phyloP scores from a whole-genome alignment of 495 filamentous ascomycete genomes.

The Lasiosphaeriaceae sp. region DNA sequence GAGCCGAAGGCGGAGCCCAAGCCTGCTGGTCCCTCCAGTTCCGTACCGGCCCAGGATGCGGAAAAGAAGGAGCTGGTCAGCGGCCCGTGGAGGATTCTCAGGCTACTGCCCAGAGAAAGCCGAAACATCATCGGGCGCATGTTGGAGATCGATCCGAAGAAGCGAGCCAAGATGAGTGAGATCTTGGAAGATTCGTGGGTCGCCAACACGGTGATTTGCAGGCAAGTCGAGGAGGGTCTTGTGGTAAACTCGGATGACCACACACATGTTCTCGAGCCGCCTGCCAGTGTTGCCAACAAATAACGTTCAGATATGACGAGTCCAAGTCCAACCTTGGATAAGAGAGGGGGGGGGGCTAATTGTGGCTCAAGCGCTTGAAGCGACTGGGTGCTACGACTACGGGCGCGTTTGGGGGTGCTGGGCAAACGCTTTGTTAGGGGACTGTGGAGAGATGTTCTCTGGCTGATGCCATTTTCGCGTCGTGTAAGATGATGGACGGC shows the following conservation, averaged over 20 bases:
- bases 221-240: slow-evolving; percentile 40
- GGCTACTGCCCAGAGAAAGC: slow-evolving; percentile 85
- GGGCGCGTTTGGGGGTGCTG: no score
- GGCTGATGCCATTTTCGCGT: background rate
- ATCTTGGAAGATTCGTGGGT: slow-evolving; percentile 91
- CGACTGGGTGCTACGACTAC: no score
- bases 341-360: no score
- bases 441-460: no score
- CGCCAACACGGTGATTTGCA: slow-evolving; percentile 57
- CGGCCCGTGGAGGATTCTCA: slow-evolving; percentile 89
- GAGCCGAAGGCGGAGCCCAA: slow-evolving; percentile 1
- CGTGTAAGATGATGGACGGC: background rate
- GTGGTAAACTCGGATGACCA: slow-evolving; percentile 49
- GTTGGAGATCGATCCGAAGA: slow-evolving; percentile 83
- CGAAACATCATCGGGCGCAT: slow-evolving; percentile 86
- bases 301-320: background rate
- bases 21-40: slow-evolving; percentile 7
- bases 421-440: no score
- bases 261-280: slow-evolving; percentile 52
- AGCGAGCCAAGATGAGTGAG: slow-evolving; percentile 78
- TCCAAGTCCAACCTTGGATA: no score
- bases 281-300: slow-evolving; percentile 26
- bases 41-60: slow-evolving; percentile 36
- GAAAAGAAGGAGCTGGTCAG: slow-evolving; percentile 77
- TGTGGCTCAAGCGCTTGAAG: no score